These are phyloP conservation scores for Termitomyces sp. DNA, from an alignment of 768 basidiomycete species.

Conservation along the genomic window DNA sequence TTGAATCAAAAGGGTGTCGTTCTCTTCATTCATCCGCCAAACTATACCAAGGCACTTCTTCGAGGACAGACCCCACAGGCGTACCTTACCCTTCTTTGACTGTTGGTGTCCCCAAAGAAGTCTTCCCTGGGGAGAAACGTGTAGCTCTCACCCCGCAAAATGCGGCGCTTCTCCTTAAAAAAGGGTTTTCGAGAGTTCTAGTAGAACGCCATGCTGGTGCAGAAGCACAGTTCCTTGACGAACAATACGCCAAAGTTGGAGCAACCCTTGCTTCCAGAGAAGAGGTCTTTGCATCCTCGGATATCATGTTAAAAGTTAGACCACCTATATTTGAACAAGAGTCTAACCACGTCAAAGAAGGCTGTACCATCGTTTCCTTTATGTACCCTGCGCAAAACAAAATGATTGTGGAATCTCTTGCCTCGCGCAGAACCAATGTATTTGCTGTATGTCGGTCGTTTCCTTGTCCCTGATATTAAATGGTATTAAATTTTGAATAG, in stretches of 20 bases:
- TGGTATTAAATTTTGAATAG: conserved; percentile 11
- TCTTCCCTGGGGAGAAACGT: conserved; percentile 71
- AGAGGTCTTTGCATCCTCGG: conserved; percentile 60
- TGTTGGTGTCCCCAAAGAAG: conserved; percentile 74
- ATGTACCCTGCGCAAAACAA: conserved; percentile 82
- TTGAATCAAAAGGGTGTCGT: conserved; percentile 23
- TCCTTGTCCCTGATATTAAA: background rate
- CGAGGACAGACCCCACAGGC: conserved; percentile 26
- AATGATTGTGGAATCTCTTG: conserved; percentile 60
- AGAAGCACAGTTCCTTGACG: conserved; percentile 75
- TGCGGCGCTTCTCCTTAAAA: conserved; percentile 68
- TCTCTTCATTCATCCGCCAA: conserved; percentile 25
- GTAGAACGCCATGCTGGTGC: conserved; percentile 68
- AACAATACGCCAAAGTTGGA: conserved; percentile 73
- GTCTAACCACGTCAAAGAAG: conserved; percentile 55
- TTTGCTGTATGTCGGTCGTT: conserved; percentile 47
- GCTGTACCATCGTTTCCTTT: conserved; percentile 79
- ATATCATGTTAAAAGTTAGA: conserved; percentile 84
- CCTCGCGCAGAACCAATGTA: conserved; percentile 59
- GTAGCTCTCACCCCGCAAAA: conserved; percentile 82
- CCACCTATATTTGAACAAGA: conserved; percentile 66
- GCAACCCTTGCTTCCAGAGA: conserved; percentile 71
- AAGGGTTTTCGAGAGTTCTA: conserved; percentile 70
- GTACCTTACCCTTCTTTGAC: conserved; percentile 66
- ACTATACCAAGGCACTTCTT: conserved; percentile 19